phyloP scores from a whole-genome alignment of 306 rosid genomes.

The Sicyos edulis region DNA sequence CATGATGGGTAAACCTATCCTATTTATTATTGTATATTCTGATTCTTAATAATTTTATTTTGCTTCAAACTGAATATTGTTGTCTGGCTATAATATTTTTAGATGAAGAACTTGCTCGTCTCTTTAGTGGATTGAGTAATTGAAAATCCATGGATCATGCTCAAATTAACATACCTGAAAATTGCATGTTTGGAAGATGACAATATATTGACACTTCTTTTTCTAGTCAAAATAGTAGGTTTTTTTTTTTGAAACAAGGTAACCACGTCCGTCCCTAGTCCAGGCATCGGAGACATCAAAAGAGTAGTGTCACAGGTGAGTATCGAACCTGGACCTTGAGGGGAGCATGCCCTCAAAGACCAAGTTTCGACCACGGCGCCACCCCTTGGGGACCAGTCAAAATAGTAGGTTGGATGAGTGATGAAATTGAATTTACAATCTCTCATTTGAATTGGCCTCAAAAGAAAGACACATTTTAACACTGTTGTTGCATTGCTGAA shows the following conservation, averaged over 20 bases:
- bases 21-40: slow-evolving; percentile 15
- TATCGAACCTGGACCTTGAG: too few relatives aligned
- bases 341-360: too few relatives aligned
- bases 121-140: background rate
- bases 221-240: too few relatives aligned
- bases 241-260: too few relatives aligned
- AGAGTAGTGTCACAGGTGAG: too few relatives aligned
- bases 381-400: too few relatives aligned
- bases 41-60: background rate
- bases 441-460: background rate
- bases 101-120: background rate
- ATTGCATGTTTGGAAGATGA: background rate
- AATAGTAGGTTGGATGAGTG: background rate
- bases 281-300: too few relatives aligned
- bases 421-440: background rate
- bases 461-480: background rate
- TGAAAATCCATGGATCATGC: background rate
- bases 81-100: background rate
- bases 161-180: background rate
- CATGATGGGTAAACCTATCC: slow-evolving; percentile 75
- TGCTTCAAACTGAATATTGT: background rate
- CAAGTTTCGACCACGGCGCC: too few relatives aligned
- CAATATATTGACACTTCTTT: background rate
- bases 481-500: background rate
- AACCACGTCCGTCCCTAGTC: too few relatives aligned